Evolutionary conservation across 345 rosid species (phyloP).

Genomic region (Barbarea vulgaris): DNA sequence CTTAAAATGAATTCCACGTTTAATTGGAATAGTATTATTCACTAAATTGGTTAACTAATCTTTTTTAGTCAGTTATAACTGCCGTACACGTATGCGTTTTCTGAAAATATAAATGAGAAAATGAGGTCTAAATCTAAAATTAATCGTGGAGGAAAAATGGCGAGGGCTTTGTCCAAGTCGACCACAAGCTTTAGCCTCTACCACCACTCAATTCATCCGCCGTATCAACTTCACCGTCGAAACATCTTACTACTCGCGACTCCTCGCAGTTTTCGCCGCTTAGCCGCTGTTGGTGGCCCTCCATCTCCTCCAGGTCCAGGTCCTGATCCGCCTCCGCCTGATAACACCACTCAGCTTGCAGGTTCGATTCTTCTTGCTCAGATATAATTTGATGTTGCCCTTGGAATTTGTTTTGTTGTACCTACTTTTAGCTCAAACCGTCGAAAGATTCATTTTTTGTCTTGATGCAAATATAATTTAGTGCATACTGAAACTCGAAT

Average conservation of each 20-base stretch:
- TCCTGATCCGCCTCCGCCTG: conserved; percentile 55
- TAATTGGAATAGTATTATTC: neutral
- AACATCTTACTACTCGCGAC: conserved; percentile 8
- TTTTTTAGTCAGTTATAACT: neutral
- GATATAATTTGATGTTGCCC: neutral
- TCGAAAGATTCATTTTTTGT: conserved; percentile 16
- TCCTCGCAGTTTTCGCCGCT: conserved; percentile 30
- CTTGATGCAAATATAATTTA: conserved; percentile 2
- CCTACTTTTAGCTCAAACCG: neutral
- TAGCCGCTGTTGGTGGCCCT: conserved; percentile 43
- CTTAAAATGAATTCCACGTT: neutral
- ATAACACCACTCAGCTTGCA: conserved; percentile 35
- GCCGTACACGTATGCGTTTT: neutral
- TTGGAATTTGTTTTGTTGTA: neutral
- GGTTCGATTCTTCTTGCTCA: conserved; percentile 44
- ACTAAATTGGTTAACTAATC: neutral
- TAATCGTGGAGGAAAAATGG: conserved; percentile 21
- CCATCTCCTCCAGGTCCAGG: conserved; percentile 47
- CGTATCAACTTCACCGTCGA: conserved; percentile 34
- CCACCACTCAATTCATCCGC: conserved; percentile 23
- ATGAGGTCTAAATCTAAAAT: conserved; percentile 2
- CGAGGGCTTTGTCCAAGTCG: conserved; percentile 9
- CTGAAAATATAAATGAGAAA: neutral
- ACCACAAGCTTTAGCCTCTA: conserved; percentile 5
- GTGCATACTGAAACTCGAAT: neutral